These are phyloP conservation scores for Malus fusca DNA, from an alignment of 306 rosid species.

Conservation along the genomic window DNA sequence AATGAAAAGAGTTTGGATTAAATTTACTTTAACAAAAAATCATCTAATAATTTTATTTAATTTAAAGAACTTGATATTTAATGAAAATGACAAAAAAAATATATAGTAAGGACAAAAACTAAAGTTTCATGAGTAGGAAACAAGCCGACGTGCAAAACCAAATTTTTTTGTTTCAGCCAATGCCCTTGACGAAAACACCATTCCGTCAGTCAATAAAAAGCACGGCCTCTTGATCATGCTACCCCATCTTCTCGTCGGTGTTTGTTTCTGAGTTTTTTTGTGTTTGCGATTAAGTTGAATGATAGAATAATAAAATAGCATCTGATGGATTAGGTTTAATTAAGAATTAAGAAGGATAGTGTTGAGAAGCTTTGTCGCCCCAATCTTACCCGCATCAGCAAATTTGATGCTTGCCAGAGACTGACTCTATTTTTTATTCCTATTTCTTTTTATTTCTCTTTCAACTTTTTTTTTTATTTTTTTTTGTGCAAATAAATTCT, in stretches of 20 bases:
- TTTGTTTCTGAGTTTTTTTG: background rate
- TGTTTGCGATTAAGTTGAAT: background rate
- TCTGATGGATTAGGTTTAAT: background rate
- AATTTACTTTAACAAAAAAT: no score
- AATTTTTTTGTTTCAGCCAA: no score
- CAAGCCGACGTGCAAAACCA: no score
- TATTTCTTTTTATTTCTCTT: background rate
- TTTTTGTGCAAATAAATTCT: background rate
- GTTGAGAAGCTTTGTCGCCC: constrained; percentile 8
- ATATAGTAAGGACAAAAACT: no score
- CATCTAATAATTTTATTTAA: no score
- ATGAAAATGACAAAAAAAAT: no score
- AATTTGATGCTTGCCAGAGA: constrained; percentile 6
- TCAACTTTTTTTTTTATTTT: background rate
- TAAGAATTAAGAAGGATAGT: background rate
- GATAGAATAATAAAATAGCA: background rate
- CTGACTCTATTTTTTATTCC: constrained; percentile 14
- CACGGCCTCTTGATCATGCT: background rate
- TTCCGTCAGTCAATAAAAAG: background rate
- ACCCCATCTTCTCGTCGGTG: background rate
- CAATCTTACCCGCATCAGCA: background rate
- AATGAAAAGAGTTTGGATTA: no score
- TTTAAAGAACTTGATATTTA: no score
- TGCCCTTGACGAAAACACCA: no score
- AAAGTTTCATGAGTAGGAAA: no score